Evolutionary conservation across 2,329 filamentous ascomycete genomes (phyloP).

Genomic region (Plenodomus biglobosus): DNA sequence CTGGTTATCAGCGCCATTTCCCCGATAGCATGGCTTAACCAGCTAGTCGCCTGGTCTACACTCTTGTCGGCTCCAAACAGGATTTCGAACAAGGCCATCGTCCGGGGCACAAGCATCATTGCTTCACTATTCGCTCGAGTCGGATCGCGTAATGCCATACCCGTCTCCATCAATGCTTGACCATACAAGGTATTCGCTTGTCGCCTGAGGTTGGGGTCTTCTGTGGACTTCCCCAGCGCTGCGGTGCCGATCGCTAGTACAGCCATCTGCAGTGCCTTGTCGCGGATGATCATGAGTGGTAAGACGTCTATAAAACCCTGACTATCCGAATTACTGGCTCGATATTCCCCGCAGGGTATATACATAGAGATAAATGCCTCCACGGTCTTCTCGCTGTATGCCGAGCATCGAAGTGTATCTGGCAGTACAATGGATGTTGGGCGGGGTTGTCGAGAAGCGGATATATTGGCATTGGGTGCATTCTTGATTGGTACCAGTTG

Average conservation of each 20-base stretch:
- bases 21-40: slow-evolving; percentile 33
- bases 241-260: slow-evolving; percentile 29
- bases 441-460: slow-evolving; percentile 4
- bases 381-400: slow-evolving; percentile 25
- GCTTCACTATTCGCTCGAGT: slow-evolving; percentile 21
- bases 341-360: slow-evolving; percentile 10
- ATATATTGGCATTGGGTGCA: not conserved
- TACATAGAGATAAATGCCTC: slow-evolving; percentile 28
- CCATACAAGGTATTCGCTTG: slow-evolving; percentile 32
- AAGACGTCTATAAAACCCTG: slow-evolving; percentile 20
- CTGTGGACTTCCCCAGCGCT: slow-evolving; percentile 20
- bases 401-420: slow-evolving; percentile 19
- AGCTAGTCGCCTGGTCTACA: slow-evolving; percentile 28
- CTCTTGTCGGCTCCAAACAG: slow-evolving; percentile 31
- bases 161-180: slow-evolving; percentile 26
- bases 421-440: slow-evolving; percentile 12
- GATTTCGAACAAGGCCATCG: slow-evolving; percentile 31
- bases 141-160: slow-evolving; percentile 20
- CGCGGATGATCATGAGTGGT: slow-evolving; percentile 19
- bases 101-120: slow-evolving; percentile 28
- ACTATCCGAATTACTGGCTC: slow-evolving; percentile 8
- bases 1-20: slow-evolving; percentile 27
- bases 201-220: slow-evolving; percentile 16
- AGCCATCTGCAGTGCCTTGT: slow-evolving; percentile 28
- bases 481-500: not conserved